Base-by-base conservation (phyloP, 495 filamentous ascomycete genomes). In the Aspergillus carlsbadensis region DNA sequence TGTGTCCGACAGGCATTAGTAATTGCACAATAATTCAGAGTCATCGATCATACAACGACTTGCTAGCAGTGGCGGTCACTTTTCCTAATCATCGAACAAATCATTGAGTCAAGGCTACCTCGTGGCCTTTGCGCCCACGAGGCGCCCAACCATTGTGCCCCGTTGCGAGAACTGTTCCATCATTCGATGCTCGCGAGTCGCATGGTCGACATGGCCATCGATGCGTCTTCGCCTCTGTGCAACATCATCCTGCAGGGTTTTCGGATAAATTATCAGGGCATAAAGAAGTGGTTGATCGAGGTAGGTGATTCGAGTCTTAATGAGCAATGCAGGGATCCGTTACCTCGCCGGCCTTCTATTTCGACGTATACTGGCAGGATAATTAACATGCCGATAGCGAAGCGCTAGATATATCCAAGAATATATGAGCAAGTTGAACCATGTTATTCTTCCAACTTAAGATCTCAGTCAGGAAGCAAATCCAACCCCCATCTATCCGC, bases 401-500 rank as follows among this genome's bases (percentile, higher is more conserved):
- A 36, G 31, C 10, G 26, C 17, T 50, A 10, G 24, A 15, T 26
- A 39, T 13, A 50, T 26, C 37, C 5, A 11, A 17, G 26, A 11
- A 52, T 14, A 39, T 42, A 42, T 52, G 11, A 6, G 20, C 17
- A 52, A 18, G 49, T 40, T 14, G 22, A 8, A 20, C 20, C 6
- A 33, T 42, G 48, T 29, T 39, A 51, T 20, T 24, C 42, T 53
- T 8, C 41, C 50, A 48, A 47, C 20, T 39, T 15, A 54, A 4
- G 15, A 36, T 47, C 33, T 50, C 29, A 37, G 37, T 24, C 29
- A 34, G 52, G 20, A 52, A 37, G 15, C 33, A 57, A 41, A 42
- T 39, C 43, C 41, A 43, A 26, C 26, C 15, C 22, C 24, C 15
- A 36, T 56, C 29, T 20, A 40, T 31, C 39, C 34, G 22, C 33